These are phyloP conservation scores for Claviceps capensis DNA, from an alignment of 2,329 filamentous ascomycete genomes.

Conservation along the genomic window DNA sequence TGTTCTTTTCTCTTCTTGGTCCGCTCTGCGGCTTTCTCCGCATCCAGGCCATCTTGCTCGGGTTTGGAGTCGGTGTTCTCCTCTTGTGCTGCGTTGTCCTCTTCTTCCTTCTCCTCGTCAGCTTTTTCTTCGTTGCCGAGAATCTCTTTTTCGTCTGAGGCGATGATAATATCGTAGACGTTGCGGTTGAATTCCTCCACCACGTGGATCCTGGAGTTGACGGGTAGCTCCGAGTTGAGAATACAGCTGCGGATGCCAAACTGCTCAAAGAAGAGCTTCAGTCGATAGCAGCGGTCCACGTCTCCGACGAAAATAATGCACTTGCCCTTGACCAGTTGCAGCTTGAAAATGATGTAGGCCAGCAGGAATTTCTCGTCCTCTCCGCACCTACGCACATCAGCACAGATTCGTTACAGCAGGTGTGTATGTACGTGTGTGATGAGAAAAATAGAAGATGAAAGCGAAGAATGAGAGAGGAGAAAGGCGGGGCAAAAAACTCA, in stretches of 20 bases:
- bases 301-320: slow-evolving; percentile 62
- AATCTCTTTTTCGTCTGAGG: slow-evolving; percentile 81
- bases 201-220: slow-evolving; percentile 86
- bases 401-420: not conserved
- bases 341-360: slow-evolving; percentile 87
- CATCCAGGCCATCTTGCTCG: slow-evolving; percentile 2
- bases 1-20: slow-evolving; percentile 10
- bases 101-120: slow-evolving; percentile 25
- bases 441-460: not conserved
- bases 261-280: slow-evolving; percentile 93
- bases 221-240: slow-evolving; percentile 83
- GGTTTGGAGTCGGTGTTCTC: slow-evolving; percentile 6
- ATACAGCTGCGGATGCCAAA: slow-evolving; percentile 91
- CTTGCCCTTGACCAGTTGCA: slow-evolving; percentile 88
- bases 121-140: slow-evolving; percentile 48
- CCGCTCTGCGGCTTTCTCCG: slow-evolving; percentile 14
- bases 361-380: slow-evolving; percentile 96
- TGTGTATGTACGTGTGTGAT: not conserved
- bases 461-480: not conserved
- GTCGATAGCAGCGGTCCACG: slow-evolving; percentile 74
- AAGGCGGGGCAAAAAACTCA: slow-evolving; percentile 21
- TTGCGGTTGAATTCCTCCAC: slow-evolving; percentile 96
- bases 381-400: slow-evolving; percentile 45
- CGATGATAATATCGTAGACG: slow-evolving; percentile 96
- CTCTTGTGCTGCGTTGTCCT: slow-evolving; percentile 29